Conservation (phyloP, 169 alveolate genomes). For the Eimeria necatrix region DNA sequence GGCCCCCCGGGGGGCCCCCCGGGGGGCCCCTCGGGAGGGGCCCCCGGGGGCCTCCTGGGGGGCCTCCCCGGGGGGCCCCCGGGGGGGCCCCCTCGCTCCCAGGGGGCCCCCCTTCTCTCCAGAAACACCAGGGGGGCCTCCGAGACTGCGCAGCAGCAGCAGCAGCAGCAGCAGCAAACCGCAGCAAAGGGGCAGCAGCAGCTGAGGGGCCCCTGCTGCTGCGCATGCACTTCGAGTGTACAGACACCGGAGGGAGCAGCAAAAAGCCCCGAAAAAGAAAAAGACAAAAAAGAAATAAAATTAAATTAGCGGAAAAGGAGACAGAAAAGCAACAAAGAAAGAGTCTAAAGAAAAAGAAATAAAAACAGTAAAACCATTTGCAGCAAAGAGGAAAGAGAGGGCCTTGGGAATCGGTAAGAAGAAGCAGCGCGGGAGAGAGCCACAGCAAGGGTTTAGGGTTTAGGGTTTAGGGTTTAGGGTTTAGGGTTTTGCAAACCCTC, state of each 20-base stretch:
- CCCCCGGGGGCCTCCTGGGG: neutral
- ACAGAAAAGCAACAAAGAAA: neutral
- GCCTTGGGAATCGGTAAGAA: too few relatives aligned
- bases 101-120: constrained; percentile 2
- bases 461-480: too few relatives aligned
- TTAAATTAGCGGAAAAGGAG: neutral
- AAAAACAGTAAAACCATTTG: too few relatives aligned
- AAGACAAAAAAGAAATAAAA: neutral
- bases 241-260: too few relatives aligned
- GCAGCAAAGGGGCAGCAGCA: constrained; percentile 7
- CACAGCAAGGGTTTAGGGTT: too few relatives aligned
- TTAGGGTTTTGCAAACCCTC: too few relatives aligned
- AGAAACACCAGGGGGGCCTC: constrained; percentile 58
- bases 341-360: too few relatives aligned
- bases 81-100: neutral
- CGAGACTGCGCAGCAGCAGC: constrained; percentile 12
- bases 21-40: neutral
- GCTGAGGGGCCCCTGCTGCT: too few relatives aligned
- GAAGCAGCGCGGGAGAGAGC: too few relatives aligned
- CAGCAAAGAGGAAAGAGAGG: too few relatives aligned
- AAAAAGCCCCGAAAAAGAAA: neutral
- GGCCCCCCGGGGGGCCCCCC: constrained; percentile 29
- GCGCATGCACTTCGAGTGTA: too few relatives aligned
- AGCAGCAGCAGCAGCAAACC: constrained; percentile 1
- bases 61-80: neutral